These are phyloP conservation scores for Coemansia aciculifera DNA, from an alignment of 192 early-diverging fungal genomes.

Conservation along the genomic window DNA sequence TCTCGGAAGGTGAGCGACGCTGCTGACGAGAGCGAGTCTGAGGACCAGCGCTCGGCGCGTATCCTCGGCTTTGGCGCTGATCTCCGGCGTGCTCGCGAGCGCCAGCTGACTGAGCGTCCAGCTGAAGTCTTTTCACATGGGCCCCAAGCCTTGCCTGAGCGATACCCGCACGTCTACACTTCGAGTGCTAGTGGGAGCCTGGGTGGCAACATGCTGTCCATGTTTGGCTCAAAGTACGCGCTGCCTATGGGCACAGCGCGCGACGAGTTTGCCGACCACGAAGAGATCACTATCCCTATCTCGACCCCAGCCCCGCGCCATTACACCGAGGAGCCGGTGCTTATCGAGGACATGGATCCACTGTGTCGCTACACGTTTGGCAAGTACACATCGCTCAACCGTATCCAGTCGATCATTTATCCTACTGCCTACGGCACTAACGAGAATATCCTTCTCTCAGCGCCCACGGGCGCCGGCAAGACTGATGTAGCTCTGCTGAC, in stretches of 20 bases:
- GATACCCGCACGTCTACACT: constrained; percentile 85
- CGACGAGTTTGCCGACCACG: constrained; percentile 77
- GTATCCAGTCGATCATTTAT: constrained; percentile 94
- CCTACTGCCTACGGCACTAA: constrained; percentile 92
- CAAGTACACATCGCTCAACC: constrained; percentile 85
- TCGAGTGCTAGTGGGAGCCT: constrained; percentile 38
- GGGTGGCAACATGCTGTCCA: constrained; percentile 69
- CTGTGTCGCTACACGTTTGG: constrained; percentile 78
- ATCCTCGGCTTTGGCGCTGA: constrained; percentile 42
- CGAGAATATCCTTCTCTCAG: constrained; percentile 98
- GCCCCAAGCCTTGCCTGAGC: constrained; percentile 18
- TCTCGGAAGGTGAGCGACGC: background rate
- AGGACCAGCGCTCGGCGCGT: constrained; percentile 30
- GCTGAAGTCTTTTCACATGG: constrained; percentile 24
- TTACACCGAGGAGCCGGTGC: constrained; percentile 63
- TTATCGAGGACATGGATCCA: constrained; percentile 71
- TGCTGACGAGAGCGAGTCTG: constrained; percentile 2
- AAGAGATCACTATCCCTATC: constrained; percentile 90
- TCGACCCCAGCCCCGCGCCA: constrained; percentile 66
- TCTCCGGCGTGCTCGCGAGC: constrained; percentile 39
- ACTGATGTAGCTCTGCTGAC: constrained; percentile 97
- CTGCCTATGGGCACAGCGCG: constrained; percentile 76
- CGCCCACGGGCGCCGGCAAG: constrained; percentile 98
- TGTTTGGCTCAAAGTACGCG: constrained; percentile 76
- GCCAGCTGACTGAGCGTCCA: constrained; percentile 40